Evolutionary conservation across 2,329 filamentous ascomycete species (phyloP).

Genomic region (Alternaria sp.): DNA sequence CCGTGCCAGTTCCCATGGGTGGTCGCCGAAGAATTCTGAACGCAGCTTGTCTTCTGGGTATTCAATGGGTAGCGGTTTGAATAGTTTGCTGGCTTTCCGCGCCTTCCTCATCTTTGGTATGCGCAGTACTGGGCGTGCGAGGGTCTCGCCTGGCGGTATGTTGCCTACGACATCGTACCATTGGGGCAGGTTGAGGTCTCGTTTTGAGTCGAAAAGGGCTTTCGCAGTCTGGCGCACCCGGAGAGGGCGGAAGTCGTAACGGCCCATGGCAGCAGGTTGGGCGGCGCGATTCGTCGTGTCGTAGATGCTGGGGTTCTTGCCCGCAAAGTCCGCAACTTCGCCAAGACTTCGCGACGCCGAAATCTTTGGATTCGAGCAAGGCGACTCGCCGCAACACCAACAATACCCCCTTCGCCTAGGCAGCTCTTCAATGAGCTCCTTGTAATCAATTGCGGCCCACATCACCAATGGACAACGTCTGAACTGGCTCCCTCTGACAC

Average conservation of each 20-base stretch:
- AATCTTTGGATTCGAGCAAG: conserved; percentile 14
- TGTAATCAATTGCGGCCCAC: conserved; percentile 15
- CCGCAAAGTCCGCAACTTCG: conserved; percentile 17
- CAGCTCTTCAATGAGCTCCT: conserved; percentile 27
- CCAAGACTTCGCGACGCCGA: conserved; percentile 20
- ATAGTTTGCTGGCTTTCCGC: conserved; percentile 75
- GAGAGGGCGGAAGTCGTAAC: conserved; percentile 60
- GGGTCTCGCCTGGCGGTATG: conserved; percentile 67
- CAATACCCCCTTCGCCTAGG: conserved; percentile 1
- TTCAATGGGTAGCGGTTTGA: conserved; percentile 77
- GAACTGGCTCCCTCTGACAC: conserved; percentile 52
- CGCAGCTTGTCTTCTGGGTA: conserved; percentile 88
- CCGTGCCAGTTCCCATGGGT: conserved; percentile 95
- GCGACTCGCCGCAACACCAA: conserved; percentile 11
- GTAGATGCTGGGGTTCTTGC: conserved; percentile 2
- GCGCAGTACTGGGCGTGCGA: conserved; percentile 64
- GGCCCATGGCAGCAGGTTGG: conserved; percentile 54
- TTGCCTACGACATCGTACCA: conserved; percentile 67
- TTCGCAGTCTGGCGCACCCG: conserved; percentile 63
- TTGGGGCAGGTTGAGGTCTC: conserved; percentile 54
- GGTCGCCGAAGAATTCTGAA: conserved; percentile 85
- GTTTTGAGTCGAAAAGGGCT: conserved; percentile 57
- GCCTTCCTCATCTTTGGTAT: conserved; percentile 53
- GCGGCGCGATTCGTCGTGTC: conserved; percentile 16
- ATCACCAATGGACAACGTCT: conserved; percentile 26